phyloP scores from a whole-genome alignment of 129 eudicot species.

The Dittrichia graveolens region DNA sequence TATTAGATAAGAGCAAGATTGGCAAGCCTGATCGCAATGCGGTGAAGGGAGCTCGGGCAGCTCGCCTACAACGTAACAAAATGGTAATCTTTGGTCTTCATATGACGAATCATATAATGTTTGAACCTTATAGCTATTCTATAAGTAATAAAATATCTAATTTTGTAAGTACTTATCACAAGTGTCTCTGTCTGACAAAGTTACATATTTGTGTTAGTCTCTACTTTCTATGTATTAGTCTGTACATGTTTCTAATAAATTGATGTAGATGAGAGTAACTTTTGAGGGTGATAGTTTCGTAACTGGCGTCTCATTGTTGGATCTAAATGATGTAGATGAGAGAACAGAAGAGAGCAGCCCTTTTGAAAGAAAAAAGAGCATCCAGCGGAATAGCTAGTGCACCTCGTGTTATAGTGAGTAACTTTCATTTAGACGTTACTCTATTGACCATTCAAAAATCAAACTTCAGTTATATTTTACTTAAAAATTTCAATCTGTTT shows the following conservation, averaged over 20 bases:
- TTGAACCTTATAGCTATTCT: no score
- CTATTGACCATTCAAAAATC: constrained; percentile 11
- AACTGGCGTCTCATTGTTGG: not conserved
- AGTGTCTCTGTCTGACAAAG: no score
- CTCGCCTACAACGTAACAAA: constrained; percentile 74
- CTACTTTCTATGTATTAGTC: no score
- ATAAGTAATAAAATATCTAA: no score
- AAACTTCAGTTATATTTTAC: not conserved
- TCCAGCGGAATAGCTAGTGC: constrained; percentile 63
- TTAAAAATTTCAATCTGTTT: not conserved
- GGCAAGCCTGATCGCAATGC: constrained; percentile 59
- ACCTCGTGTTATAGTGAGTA: constrained; percentile 90
- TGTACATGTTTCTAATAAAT: no score
- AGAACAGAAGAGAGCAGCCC: constrained; percentile 75
- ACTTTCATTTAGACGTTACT: not conserved
- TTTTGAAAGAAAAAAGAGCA: constrained; percentile 82
- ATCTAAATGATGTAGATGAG: constrained; percentile 52
- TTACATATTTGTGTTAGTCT: no score
- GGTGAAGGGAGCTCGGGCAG: constrained; percentile 76
- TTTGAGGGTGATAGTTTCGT: not conserved
- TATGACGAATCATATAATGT: not conserved
- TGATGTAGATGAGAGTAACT: not conserved
- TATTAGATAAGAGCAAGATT: constrained; percentile 69
- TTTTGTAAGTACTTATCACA: no score
- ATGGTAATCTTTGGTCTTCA: constrained; percentile 48